Conservation (phyloP, 75 land plant species). For the Pinus albicaulis region DNA sequence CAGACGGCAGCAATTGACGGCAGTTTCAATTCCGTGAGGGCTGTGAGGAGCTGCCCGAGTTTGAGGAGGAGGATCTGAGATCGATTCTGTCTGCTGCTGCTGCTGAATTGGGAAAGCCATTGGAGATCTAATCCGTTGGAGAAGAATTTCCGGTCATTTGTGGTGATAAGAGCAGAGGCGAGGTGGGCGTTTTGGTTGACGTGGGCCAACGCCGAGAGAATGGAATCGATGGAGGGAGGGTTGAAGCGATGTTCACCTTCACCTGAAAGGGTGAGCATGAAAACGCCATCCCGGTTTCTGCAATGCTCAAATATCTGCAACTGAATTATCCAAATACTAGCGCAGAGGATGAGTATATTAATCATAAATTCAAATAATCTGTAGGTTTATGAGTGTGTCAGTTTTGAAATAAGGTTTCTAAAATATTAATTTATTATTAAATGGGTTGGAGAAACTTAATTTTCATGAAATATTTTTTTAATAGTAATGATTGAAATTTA, state of each 20-base stretch:
- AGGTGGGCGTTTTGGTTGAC: not conserved
- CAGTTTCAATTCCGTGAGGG: slow-evolving; percentile 23
- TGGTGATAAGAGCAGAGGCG: slow-evolving; percentile 7
- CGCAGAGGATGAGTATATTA: no score
- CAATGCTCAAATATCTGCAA: no score
- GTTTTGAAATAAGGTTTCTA: no score
- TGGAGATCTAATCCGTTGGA: slow-evolving; percentile 52
- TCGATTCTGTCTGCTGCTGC: not conserved
- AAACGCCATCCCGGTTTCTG: slow-evolving; percentile 12
- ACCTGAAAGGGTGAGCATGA: not conserved
- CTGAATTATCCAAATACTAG: no score
- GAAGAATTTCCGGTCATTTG: slow-evolving; percentile 50
- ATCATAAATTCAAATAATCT: no score
- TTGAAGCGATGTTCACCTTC: slow-evolving; percentile 31
- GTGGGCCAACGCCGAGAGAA: slow-evolving; percentile 10
- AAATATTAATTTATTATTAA: no score
- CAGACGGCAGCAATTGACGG: slow-evolving; percentile 48
- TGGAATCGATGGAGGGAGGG: slow-evolving; percentile 16
- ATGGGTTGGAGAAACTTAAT: no score
- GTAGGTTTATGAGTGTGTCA: no score
- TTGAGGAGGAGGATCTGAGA: not conserved
- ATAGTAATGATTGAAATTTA: no score
- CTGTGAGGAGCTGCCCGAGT: slow-evolving; percentile 16
- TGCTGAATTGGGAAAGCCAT: not conserved
- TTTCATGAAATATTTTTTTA: no score